Evolutionary conservation across 2,329 filamentous ascomycete genomes (phyloP).

Genomic region (Kalaharituber pfeilii): DNA sequence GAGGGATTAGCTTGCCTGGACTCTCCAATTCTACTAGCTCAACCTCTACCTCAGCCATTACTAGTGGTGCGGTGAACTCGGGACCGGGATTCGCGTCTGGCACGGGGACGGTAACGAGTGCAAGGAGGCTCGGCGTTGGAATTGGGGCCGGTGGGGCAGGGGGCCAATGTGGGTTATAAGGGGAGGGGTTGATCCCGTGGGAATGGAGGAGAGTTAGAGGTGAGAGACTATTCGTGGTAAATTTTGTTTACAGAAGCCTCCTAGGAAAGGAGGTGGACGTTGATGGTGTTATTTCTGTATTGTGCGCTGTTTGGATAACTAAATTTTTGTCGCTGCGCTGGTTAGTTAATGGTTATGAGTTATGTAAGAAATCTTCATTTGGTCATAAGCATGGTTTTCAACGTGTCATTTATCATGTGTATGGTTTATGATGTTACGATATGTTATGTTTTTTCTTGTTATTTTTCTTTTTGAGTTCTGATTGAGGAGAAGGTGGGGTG

Average conservation of each 20-base stretch:
- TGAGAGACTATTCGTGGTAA: background rate
- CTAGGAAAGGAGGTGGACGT: background rate
- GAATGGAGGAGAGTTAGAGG: background rate
- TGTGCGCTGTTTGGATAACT: too few relatives aligned
- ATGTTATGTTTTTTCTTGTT: slow-evolving; percentile 6
- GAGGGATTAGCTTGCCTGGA: background rate
- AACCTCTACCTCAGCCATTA: too few relatives aligned
- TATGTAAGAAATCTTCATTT: background rate
- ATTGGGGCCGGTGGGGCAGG: slow-evolving; percentile 4
- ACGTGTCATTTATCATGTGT: slow-evolving; percentile 2
- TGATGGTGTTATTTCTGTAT: too few relatives aligned
- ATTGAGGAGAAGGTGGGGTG: background rate
- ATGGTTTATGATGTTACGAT: slow-evolving; percentile 2
- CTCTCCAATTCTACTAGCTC: too few relatives aligned
- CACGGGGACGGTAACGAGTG: background rate
- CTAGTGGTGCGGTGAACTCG: too few relatives aligned
- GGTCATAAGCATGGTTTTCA: background rate
- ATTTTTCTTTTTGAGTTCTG: slow-evolving; percentile 1
- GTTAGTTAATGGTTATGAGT: background rate
- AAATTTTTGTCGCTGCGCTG: background rate
- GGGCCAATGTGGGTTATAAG: slow-evolving; percentile 15
- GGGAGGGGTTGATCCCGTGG: slow-evolving; percentile 3
- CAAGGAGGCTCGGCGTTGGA: background rate
- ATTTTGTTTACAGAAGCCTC: background rate
- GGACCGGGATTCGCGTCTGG: background rate